Percentiles rank a stretch among this genome's conserved stretches.
Conservation (phyloP, 345 rosid species). For the Salix viminalis region DNA sequence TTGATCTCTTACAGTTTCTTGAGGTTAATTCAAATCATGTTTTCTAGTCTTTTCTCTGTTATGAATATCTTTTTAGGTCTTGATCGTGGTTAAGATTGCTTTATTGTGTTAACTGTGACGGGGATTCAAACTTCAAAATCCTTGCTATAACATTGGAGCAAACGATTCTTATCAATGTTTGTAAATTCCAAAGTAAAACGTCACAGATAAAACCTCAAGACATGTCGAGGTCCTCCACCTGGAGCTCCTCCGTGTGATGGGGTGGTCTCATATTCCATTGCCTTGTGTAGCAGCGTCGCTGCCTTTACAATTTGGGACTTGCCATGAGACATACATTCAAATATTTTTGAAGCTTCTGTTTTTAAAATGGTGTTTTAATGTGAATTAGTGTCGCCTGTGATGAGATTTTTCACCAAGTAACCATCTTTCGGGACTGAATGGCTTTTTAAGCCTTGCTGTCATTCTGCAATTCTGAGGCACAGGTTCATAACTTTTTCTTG, state of each 20-base stretch:
- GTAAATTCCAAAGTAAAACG: neutral
- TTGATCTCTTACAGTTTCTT: neutral
- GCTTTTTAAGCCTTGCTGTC: slow-evolving; percentile 39
- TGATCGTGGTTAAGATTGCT: neutral
- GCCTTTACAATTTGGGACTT: neutral
- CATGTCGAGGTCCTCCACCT: neutral
- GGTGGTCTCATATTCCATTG: neutral
- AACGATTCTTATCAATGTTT: neutral
- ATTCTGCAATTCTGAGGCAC: slow-evolving; percentile 56
- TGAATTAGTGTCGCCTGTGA: slow-evolving; percentile 25
- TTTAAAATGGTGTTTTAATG: neutral
- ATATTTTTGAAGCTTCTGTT: neutral
- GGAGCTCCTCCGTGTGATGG: neutral
- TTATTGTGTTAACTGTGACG: neutral
- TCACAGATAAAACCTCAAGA: neutral
- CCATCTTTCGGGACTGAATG: slow-evolving; percentile 64
- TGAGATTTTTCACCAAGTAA: slow-evolving; percentile 22
- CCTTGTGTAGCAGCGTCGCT: slow-evolving; percentile 1
- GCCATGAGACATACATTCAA: neutral
- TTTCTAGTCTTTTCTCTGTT: neutral
- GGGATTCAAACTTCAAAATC: neutral
- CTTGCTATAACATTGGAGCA: neutral
- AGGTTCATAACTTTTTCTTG: neutral
- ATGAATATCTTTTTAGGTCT: neutral
- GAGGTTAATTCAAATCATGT: too few species aligned